These are phyloP conservation scores for Penicillium riverlandense DNA, from an alignment of 495 filamentous ascomycete genomes.

Conservation along the genomic window DNA sequence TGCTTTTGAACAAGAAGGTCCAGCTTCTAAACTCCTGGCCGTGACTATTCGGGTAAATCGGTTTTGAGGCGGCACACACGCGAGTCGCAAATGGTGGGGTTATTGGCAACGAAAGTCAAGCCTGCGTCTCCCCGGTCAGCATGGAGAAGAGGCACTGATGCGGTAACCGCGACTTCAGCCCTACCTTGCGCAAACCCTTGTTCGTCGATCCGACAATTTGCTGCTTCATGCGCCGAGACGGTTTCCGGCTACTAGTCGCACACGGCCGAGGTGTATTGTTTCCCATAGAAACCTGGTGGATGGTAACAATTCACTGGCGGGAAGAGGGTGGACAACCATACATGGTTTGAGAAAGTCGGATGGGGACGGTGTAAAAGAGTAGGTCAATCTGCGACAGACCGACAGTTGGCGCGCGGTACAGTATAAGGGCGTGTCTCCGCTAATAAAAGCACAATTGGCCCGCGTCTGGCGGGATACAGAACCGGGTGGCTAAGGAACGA, in stretches of 20 bases:
- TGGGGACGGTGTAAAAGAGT: background rate
- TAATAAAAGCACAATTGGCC: slow-evolving; percentile 11
- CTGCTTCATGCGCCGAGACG: slow-evolving; percentile 23
- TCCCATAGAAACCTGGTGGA: slow-evolving; percentile 28
- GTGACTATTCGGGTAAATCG: background rate
- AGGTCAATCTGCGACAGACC: too few relatives aligned
- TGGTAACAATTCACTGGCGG: slow-evolving; percentile 18
- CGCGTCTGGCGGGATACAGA: background rate
- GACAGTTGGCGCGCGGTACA: background rate
- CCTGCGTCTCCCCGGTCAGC: background rate
- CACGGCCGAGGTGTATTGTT: slow-evolving; percentile 23
- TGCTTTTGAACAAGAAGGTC: slow-evolving; percentile 10
- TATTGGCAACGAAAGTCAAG: slow-evolving; percentile 4
- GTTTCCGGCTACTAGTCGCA: slow-evolving; percentile 20
- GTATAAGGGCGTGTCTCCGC: slow-evolving; percentile 9
- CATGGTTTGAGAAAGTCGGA: slow-evolving; percentile 15
- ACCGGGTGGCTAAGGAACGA: background rate
- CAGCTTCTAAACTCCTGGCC: slow-evolving; percentile 11
- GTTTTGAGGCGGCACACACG: slow-evolving; percentile 6
- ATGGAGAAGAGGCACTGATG: too few relatives aligned
- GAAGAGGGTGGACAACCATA: slow-evolving; percentile 16
- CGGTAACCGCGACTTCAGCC: slow-evolving; percentile 1
- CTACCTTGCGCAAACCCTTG: slow-evolving; percentile 11
- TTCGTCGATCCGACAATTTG: slow-evolving; percentile 15
- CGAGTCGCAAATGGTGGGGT: too few relatives aligned